Evolutionary conservation across 352 stramenopile species (phyloP), one percentile per base, ranked within the genome.

Genomic region (Lagenidium sp.): DNA sequence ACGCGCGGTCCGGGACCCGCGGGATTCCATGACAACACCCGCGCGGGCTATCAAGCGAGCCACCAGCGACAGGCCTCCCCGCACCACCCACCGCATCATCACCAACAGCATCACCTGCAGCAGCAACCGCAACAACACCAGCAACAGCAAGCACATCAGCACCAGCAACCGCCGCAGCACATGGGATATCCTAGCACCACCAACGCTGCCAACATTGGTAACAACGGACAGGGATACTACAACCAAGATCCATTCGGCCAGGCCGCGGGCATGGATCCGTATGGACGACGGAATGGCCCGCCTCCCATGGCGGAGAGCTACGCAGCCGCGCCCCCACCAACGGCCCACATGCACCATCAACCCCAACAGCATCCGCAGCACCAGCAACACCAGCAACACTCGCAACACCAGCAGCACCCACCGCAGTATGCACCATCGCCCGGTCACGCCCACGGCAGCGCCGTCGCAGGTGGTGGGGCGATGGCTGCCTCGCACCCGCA

Each of bases 381-480:
- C 28, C 53, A 62, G 13, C 42, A 49, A 29, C 61, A 55, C 11
- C 47, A 55, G 28, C 57, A 68, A 25, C 23, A 46, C 40, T 26
- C 42, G 21, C 24, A 37, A 4, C 24, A 37, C 22, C 21, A 18
- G 7, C 21, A 26, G 37, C 37, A 38, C 29, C 29, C 41, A 29
- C 32, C 45, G 5, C 37, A 47, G 6, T 19, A 22, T 21, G 43
- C 51, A 3, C 24, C 29, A 26, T 21, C 25, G 8, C 31, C 36
- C n/a, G 20, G 25, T 1, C 21, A 25, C 18, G n/a, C 40, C 2
- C 24, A 18, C 37, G 12, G 21, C 28, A 15, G 8, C 6, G 23
- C 29, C 4, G 28, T 22, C 22, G 28, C 47, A 51, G 41, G 41
- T 43, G 42, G 45, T 39, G 36, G 41, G 22, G 23, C 12, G 25